A percentile compares a stretch with the other conserved stretches of the same genome.
Conservation (phyloP, 495 filamentous ascomycete species). For the Paragyromitra xinjiangensis region DNA sequence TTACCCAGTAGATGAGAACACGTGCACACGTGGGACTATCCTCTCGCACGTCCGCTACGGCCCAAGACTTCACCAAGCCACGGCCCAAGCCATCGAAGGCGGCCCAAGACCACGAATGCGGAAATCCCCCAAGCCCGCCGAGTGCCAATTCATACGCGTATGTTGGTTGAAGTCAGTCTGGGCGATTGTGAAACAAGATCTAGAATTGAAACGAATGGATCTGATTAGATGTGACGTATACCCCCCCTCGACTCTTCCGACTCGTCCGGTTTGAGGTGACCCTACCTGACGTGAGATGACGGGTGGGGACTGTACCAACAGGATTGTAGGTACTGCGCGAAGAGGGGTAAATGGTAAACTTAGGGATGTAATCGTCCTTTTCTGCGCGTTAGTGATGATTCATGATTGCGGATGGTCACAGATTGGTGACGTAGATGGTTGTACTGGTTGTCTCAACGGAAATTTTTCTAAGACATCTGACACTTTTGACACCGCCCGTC, state of each 20-base stretch:
- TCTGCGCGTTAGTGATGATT: not conserved
- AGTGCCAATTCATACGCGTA: not conserved
- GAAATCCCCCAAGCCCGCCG: not conserved
- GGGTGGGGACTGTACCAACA: not conserved
- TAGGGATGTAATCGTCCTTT: not conserved
- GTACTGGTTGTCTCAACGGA: not conserved
- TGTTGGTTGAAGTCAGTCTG: constrained; percentile 5
- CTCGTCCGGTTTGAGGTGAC: too few relatives aligned
- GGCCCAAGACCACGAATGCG: constrained; percentile 17
- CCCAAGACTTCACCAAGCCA: too few relatives aligned
- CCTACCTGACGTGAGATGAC: not conserved
- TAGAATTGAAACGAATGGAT: not conserved
- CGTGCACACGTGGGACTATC: not conserved
- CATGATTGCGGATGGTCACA: not conserved
- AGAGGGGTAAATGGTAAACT: not conserved
- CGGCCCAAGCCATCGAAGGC: not conserved
- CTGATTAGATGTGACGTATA: not conserved
- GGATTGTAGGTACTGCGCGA: not conserved
- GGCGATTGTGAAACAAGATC: not conserved
- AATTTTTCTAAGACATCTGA: not conserved
- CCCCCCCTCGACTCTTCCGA: too few relatives aligned
- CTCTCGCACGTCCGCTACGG: too few relatives aligned
- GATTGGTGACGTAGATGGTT: not conserved
- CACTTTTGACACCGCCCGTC: not conserved
- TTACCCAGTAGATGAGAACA: not conserved